These are phyloP conservation scores for Casuarina glauca DNA, from an alignment of 306 rosid genomes.

Conservation along the genomic window DNA sequence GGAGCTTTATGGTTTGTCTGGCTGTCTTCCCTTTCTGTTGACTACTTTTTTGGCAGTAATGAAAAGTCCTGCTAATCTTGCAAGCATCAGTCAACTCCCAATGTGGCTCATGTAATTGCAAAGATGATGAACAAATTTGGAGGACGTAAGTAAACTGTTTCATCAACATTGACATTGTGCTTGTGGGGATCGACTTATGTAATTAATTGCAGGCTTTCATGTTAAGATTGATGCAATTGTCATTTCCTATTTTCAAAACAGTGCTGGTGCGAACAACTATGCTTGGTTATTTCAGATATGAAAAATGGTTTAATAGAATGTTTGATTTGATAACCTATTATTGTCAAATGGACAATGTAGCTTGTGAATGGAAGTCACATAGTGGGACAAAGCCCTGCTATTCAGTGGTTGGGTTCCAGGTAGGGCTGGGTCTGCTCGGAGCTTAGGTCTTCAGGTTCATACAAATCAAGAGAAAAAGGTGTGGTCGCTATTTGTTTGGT, in stretches of 20 bases:
- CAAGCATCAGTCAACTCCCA: constrained; percentile 84
- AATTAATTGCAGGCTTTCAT: too few species aligned
- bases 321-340: neutral
- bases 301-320: neutral
- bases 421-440: too few species aligned
- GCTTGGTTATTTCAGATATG: neutral
- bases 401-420: too few species aligned
- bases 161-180: neutral
- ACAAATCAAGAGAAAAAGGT: too few species aligned
- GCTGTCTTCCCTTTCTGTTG: neutral
- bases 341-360: too few species aligned
- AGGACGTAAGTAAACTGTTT: constrained; percentile 46
- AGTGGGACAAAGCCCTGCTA: too few species aligned
- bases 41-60: constrained; percentile 56
- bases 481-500: too few species aligned
- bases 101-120: constrained; percentile 84
- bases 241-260: neutral
- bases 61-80: constrained; percentile 89
- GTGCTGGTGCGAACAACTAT: neutral
- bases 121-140: constrained; percentile 92
- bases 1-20: neutral
- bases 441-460: too few species aligned
- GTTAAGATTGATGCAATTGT: neutral
- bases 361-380: too few species aligned
- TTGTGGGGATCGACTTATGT: constrained; percentile 6